Evolutionary conservation across 331 rosid genomes (phyloP).

Genomic region (Pyrus hybrid): DNA sequence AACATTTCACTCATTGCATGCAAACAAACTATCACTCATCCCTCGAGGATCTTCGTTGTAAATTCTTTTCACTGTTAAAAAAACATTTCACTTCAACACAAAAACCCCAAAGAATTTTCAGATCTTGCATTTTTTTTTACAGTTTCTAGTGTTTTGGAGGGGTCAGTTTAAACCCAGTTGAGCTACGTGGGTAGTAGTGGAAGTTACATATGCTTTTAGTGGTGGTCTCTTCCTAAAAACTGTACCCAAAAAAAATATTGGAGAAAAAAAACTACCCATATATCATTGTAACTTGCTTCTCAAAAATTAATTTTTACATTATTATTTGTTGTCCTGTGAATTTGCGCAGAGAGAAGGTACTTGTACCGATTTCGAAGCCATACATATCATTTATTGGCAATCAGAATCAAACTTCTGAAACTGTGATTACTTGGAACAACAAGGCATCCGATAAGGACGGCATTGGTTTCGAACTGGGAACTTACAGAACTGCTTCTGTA

Average conservation of each 20-base stretch:
- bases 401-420: constrained; percentile 24
- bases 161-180: background rate
- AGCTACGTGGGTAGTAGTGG: background rate
- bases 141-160: background rate
- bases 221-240: background rate
- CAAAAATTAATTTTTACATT: too few relatives aligned
- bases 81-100: background rate
- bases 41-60: too few relatives aligned
- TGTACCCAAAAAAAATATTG: background rate
- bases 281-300: too few relatives aligned
- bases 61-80: too few relatives aligned
- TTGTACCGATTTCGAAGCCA: constrained; percentile 62
- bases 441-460: constrained; percentile 67
- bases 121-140: background rate
- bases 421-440: constrained; percentile 63
- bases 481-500: constrained; percentile 69
- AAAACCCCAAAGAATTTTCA: background rate
- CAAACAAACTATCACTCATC: background rate
- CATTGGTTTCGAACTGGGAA: constrained; percentile 52
- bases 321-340: background rate
- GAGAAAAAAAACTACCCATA: background rate
- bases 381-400: constrained; percentile 70
- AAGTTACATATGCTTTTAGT: background rate
- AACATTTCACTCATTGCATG: background rate
- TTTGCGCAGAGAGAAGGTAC: constrained; percentile 66